Evolutionary conservation across 257 asterid species (phyloP).

Genomic region (Nicotiana otophora): DNA sequence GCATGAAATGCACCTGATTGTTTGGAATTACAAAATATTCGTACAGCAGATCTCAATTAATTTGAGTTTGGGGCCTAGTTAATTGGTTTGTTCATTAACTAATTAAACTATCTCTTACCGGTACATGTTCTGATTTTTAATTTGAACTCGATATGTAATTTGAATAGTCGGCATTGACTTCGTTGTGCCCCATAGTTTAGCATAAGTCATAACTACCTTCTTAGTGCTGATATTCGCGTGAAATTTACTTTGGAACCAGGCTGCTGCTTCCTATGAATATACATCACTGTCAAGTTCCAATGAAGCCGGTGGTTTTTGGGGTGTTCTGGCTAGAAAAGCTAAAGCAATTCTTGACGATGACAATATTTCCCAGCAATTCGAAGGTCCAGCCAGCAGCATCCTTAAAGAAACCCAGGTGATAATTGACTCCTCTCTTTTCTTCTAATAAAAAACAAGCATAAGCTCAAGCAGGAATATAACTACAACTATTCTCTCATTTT

Average conservation of each 20-base stretch:
- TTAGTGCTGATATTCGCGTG: not conserved
- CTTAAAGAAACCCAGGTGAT: slow-evolving; percentile 24
- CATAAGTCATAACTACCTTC: too few species aligned
- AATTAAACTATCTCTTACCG: too few species aligned
- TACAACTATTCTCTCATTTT: not conserved
- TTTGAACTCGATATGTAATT: too few species aligned
- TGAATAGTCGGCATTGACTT: too few species aligned
- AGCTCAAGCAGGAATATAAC: not conserved
- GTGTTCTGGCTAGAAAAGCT: slow-evolving; percentile 86
- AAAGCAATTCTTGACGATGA: slow-evolving; percentile 46
- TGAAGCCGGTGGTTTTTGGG: slow-evolving; percentile 81
- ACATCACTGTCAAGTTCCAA: slow-evolving; percentile 53
- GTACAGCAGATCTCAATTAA: too few species aligned
- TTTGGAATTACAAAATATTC: too few species aligned
- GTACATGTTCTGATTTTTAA: too few species aligned
- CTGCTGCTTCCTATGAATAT: slow-evolving; percentile 49
- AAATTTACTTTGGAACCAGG: slow-evolving; percentile 25
- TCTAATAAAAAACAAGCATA: not conserved
- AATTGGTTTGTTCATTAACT: too few species aligned
- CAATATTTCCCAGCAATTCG: not conserved
- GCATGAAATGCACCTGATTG: too few species aligned
- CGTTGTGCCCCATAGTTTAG: not conserved
- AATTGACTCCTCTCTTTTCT: not conserved
- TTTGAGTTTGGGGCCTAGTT: too few species aligned
- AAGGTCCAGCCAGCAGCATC: slow-evolving; percentile 4